Evolutionary conservation across 1,139 yeast genomes (phyloP).

Genomic region (Hemisphaericaspora xylofermentans): DNA sequence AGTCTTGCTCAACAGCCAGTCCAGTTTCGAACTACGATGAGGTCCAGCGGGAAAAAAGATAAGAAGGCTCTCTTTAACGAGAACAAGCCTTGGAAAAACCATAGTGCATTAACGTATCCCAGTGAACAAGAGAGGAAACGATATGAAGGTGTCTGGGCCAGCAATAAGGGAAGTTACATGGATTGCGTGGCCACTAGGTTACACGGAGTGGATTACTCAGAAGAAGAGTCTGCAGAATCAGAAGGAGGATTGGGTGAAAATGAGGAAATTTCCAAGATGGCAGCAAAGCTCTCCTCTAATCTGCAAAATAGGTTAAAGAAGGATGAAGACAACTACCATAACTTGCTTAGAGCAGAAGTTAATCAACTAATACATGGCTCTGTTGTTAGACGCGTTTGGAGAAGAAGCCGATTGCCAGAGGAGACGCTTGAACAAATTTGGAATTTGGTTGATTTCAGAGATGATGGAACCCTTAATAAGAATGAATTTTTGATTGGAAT

Average conservation of each 20-base stretch:
- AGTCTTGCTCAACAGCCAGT: conserved; percentile 27
- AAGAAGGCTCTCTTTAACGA: conserved; percentile 65
- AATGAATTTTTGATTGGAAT: conserved; percentile 87
- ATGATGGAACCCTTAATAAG: conserved; percentile 75
- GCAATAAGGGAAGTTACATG: conserved; percentile 71
- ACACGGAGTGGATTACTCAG: conserved; percentile 28
- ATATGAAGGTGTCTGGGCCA: conserved; percentile 92
- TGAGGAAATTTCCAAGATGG: conserved; percentile 27
- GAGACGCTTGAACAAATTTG: conserved; percentile 69
- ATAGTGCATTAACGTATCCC: conserved; percentile 57
- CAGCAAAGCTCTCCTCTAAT: conserved; percentile 33
- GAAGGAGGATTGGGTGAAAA: conserved; percentile 13
- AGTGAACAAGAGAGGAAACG: conserved; percentile 77
- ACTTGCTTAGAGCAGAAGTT: conserved; percentile 29
- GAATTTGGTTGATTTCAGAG: conserved; percentile 73
- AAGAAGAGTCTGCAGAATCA: conserved; percentile 18
- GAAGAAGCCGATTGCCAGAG: conserved; percentile 66
- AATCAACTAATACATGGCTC: conserved; percentile 56
- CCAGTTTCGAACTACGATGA: conserved; percentile 64
- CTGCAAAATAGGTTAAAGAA: conserved; percentile 17
- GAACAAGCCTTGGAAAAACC: conserved; percentile 95
- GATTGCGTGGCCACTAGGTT: conserved; percentile 37
- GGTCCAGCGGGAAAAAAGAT: conserved; percentile 51
- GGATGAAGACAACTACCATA: conserved; percentile 33
- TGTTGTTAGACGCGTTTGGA: conserved; percentile 80